Conservation (phyloP, 73 alveolate species). For the Paramecium sonneborni region DNA sequence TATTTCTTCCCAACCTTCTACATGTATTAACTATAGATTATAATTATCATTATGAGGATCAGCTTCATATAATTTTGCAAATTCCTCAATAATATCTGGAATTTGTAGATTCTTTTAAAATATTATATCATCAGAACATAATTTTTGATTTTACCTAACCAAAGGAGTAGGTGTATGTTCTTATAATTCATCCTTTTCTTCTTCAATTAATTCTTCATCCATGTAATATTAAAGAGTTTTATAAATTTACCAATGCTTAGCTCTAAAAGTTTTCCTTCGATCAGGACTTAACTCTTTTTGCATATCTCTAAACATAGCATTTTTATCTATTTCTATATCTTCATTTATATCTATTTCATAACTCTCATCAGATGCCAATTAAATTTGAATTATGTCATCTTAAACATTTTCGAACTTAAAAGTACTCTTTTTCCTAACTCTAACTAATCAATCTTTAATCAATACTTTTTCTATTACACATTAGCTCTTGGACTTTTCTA, state of each 20-base stretch:
- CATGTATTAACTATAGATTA: not conserved
- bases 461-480: not conserved
- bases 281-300: not conserved
- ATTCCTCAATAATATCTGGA: not conserved
- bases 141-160: not conserved
- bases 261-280: not conserved
- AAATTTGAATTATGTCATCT: not conserved
- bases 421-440: not conserved
- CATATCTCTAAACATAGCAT: not conserved
- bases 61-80: not conserved
- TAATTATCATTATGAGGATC: conserved; percentile 44
- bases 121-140: not conserved
- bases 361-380: conserved; percentile 10
- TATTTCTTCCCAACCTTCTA: conserved; percentile 50
- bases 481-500: conserved; percentile 8
- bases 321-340: conserved; percentile 5
- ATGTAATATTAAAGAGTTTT: not conserved
- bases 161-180: not conserved
- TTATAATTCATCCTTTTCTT: not conserved
- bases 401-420: not conserved
- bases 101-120: not conserved
- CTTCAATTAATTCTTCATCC: conserved; percentile 14
- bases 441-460: not conserved
- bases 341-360: not conserved
- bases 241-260: not conserved